Percentiles rank a stretch among this genome's conserved stretches.
phyloP scores from a whole-genome alignment of 352 stramenopile genomes.

The Phytophthora aleatoria region DNA sequence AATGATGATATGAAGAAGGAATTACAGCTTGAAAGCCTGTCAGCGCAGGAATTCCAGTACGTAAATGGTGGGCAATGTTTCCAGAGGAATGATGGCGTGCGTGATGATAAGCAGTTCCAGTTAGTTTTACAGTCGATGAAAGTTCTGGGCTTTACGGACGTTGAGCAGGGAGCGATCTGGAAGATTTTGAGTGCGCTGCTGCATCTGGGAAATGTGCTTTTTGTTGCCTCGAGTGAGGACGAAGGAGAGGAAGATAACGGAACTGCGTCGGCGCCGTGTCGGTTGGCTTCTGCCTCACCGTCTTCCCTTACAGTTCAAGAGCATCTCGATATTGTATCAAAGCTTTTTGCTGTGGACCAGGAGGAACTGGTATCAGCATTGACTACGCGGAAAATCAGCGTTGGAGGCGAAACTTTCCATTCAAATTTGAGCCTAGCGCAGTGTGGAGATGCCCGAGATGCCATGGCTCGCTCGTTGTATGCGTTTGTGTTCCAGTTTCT shows the following conservation, averaged over 20 bases:
- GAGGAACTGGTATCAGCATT: conserved; percentile 55
- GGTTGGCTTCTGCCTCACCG: conserved; percentile 34
- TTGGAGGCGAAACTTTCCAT: conserved; percentile 69
- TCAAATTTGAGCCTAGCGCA: conserved; percentile 72
- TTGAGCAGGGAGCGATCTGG: conserved; percentile 71
- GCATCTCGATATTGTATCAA: conserved; percentile 47
- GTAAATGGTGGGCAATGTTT: conserved; percentile 70
- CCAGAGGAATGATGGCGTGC: conserved; percentile 64
- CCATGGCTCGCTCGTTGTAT: conserved; percentile 81
- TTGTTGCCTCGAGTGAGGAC: conserved; percentile 64
- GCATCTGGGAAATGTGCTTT: conserved; percentile 83
- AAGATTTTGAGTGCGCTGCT: conserved; percentile 74
- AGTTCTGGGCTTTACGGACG: conserved; percentile 67
- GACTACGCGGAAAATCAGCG: conserved; percentile 73
- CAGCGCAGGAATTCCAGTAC: conserved; percentile 66
- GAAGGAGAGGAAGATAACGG: conserved; percentile 53
- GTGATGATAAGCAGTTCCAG: conserved; percentile 67
- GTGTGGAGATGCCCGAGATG: conserved; percentile 71
- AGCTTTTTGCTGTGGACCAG: conserved; percentile 52
- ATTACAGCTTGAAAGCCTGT: conserved; percentile 43
- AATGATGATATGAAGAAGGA: conserved; percentile 48
- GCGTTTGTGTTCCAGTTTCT: conserved; percentile 85
- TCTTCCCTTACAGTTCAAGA: conserved; percentile 45
- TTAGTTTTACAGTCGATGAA: conserved; percentile 71
- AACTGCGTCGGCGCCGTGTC: conserved; percentile 40